Conservation (phyloP, 257 asterid species). For the Solanum sejunctum region DNA sequence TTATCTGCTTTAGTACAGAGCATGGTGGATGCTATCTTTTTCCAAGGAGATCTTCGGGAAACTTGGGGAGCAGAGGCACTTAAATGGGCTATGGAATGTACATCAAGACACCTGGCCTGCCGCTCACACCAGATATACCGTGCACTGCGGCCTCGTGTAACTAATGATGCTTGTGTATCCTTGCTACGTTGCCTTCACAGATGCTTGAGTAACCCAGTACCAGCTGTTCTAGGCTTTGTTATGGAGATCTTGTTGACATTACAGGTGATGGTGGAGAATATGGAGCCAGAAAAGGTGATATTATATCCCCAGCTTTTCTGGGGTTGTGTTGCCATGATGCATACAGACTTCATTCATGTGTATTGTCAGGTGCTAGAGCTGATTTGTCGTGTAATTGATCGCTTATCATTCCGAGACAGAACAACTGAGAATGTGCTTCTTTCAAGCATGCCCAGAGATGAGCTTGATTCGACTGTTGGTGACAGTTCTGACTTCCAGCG, state of each 20-base stretch:
- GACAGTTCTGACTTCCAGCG: constrained; percentile 63
- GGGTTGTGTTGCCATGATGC: constrained; percentile 99
- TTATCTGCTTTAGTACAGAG: constrained; percentile 97
- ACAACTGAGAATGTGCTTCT: constrained; percentile 98
- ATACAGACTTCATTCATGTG: constrained; percentile 91
- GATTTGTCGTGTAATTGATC: constrained; percentile 79
- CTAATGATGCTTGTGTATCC: constrained; percentile 94
- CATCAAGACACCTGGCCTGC: constrained; percentile 97
- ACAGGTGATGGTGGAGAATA: constrained; percentile 98
- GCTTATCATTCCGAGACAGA: constrained; percentile 87
- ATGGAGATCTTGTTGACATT: constrained; percentile 91
- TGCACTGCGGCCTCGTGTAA: constrained; percentile 78
- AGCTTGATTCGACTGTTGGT: constrained; percentile 41
- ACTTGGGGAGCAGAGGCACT: constrained; percentile 98
- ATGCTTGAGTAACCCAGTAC: constrained; percentile 86
- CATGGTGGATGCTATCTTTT: constrained; percentile 98
- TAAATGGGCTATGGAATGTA: constrained; percentile 99
- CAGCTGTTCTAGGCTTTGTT: constrained; percentile 83
- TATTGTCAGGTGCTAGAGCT: constrained; percentile 98
- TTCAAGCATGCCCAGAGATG: constrained; percentile 97
- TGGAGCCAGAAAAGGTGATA: constrained; percentile 98
- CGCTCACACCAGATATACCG: constrained; percentile 99
- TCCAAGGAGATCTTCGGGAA: constrained; percentile 99
- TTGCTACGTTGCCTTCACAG: constrained; percentile 92
- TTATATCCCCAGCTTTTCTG: constrained; percentile 98